These are phyloP conservation scores for Piper longum DNA, from an alignment of 164 flowering plant species.

Conservation along the genomic window DNA sequence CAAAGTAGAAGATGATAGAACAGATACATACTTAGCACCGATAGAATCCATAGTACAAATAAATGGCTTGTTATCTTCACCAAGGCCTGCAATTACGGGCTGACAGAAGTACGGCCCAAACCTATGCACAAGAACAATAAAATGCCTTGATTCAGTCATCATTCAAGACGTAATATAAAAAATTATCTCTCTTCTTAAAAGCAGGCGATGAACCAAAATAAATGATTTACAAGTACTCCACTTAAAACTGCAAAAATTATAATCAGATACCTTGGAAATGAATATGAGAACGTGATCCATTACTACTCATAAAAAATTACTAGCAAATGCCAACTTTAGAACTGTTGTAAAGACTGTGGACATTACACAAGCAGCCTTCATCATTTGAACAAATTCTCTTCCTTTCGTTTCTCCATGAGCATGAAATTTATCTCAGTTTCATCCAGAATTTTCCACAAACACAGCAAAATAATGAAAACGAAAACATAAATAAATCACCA, in stretches of 20 bases:
- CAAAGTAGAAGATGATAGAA: neutral
- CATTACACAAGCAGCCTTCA: no score
- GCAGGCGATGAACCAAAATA: neutral
- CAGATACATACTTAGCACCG: conserved; percentile 74
- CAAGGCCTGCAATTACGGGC: conserved; percentile 94
- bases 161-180: no score
- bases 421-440: no score
- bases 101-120: conserved; percentile 95
- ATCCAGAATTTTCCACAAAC: no score
- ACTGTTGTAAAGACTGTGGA: no score
- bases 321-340: no score
- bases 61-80: conserved; percentile 85
- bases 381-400: no score
- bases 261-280: neutral
- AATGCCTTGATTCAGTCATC: neutral
- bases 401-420: no score
- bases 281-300: no score
- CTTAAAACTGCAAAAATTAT: neutral
- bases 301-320: neutral
- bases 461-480: no score
- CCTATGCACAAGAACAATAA: conserved; percentile 24
- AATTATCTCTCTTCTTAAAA: neutral
- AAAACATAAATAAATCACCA: no score
- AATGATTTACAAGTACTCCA: neutral
- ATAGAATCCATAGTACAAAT: conserved; percentile 95